These are phyloP conservation scores for Candida bentonensis DNA, from an alignment of 805 yeast species.

Conservation along the genomic window DNA sequence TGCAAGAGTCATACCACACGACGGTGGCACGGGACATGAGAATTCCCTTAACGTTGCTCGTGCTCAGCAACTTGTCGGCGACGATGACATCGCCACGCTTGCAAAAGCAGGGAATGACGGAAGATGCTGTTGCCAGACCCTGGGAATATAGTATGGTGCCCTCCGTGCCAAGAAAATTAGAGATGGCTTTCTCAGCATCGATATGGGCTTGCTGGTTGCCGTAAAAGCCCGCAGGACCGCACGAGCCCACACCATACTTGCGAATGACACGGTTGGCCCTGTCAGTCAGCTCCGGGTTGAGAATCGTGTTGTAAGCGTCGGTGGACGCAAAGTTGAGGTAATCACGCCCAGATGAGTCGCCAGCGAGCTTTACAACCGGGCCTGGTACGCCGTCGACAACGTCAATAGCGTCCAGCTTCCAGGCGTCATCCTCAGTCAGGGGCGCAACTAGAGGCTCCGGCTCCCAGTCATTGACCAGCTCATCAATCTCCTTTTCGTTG, in stretches of 20 bases:
- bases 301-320: slow-evolving; percentile 57
- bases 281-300: slow-evolving; percentile 30
- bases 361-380: slow-evolving; percentile 20
- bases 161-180: slow-evolving; percentile 64
- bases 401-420: slow-evolving; percentile 56
- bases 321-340: slow-evolving; percentile 56
- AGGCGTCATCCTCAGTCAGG: slow-evolving; percentile 31
- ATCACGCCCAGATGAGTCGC: slow-evolving; percentile 12
- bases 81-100: slow-evolving; percentile 90
- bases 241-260: slow-evolving; percentile 87
- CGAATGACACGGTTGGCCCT: slow-evolving; percentile 46
- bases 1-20: slow-evolving; percentile 66
- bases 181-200: slow-evolving; percentile 58
- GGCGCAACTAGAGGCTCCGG: slow-evolving; percentile 71
- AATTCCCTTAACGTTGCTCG: slow-evolving; percentile 79
- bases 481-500: slow-evolving; percentile 51
- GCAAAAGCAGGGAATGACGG: slow-evolving; percentile 84
- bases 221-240: slow-evolving; percentile 96
- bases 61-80: slow-evolving; percentile 64
- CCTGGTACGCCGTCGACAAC: slow-evolving; percentile 42
- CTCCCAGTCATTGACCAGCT: slow-evolving; percentile 77
- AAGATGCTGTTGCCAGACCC: slow-evolving; percentile 73
- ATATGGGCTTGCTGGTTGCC: slow-evolving; percentile 91
- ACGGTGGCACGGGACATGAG: slow-evolving; percentile 76
- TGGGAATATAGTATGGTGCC: slow-evolving; percentile 81